Evolutionary conservation across 352 stramenopile species (phyloP).

Genomic region (Phytophthora cryptogea): DNA sequence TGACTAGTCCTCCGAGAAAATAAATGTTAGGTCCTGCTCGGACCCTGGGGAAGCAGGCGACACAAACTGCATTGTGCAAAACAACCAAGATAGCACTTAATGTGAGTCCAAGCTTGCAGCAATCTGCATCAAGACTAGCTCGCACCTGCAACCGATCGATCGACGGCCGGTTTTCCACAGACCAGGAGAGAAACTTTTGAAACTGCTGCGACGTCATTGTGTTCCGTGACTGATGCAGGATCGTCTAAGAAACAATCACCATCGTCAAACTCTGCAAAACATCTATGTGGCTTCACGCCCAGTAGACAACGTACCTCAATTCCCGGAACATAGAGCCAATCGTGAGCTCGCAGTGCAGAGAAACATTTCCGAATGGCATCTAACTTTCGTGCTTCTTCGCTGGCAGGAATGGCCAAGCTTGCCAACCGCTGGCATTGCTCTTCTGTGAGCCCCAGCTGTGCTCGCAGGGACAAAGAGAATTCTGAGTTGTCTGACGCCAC

Average conservation of each 20-base stretch:
- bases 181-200: constrained; percentile 84
- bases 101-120: neutral
- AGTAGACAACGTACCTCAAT: constrained; percentile 61
- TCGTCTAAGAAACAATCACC: constrained; percentile 38
- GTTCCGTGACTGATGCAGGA: constrained; percentile 77
- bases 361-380: constrained; percentile 89
- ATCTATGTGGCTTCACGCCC: neutral
- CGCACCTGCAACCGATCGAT: constrained; percentile 76
- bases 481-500: constrained; percentile 65
- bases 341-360: constrained; percentile 74
- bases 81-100: constrained; percentile 2
- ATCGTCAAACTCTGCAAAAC: neutral
- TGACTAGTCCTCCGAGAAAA: constrained; percentile 74
- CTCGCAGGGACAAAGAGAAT: constrained; percentile 52
- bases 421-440: constrained; percentile 72
- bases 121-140: neutral
- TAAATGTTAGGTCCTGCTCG: constrained; percentile 70
- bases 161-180: constrained; percentile 66
- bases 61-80: constrained; percentile 43
- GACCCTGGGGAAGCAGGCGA: constrained; percentile 32
- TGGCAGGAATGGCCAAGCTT: constrained; percentile 46
- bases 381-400: constrained; percentile 74
- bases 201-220: constrained; percentile 86
- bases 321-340: constrained; percentile 86
- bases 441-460: constrained; percentile 65